Percentiles rank a stretch among this genome's conserved stretches.
Conservation (phyloP, 2,329 filamentous ascomycete species). For the Colletotrichum destructivum region DNA sequence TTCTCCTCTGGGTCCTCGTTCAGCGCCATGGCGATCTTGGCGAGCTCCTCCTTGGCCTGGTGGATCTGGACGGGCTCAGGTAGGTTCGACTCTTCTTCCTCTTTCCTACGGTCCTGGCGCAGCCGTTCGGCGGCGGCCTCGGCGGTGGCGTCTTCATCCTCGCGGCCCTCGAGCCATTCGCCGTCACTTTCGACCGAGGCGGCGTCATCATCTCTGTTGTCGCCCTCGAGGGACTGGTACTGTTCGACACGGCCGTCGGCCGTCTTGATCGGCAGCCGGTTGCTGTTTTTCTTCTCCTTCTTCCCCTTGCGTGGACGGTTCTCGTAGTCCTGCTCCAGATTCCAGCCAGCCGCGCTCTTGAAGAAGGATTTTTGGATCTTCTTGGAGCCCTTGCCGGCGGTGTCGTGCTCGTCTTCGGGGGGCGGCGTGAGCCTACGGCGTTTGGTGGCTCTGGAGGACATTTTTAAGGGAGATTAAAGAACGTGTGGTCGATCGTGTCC, state of each 20-base stretch:
- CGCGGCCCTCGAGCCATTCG: constrained; percentile 75
- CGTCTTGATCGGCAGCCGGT: constrained; percentile 88
- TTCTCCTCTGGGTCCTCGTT: constrained; percentile 97
- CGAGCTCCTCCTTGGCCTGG: constrained; percentile 92
- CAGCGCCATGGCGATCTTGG: constrained; percentile 82
- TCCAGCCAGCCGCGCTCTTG: constrained; percentile 85
- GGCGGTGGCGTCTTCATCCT: constrained; percentile 69
- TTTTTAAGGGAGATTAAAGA: constrained; percentile 45
- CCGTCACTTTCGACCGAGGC: constrained; percentile 72
- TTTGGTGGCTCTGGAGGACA: constrained; percentile 68
- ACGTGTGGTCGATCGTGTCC: background rate
- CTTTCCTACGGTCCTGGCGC: constrained; percentile 61
- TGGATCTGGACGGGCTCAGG: constrained; percentile 85
- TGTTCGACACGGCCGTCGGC: constrained; percentile 81
- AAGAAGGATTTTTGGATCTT: constrained; percentile 77
- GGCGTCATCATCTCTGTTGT: constrained; percentile 71
- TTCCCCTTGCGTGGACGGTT: constrained; percentile 81
- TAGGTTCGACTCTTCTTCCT: constrained; percentile 71
- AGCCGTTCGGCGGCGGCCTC: constrained; percentile 51
- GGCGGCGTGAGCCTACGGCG: constrained; percentile 72
- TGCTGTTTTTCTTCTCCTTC: constrained; percentile 80
- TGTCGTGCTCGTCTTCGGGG: constrained; percentile 60
- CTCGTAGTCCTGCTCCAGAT: constrained; percentile 94
- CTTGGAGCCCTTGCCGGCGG: constrained; percentile 48
- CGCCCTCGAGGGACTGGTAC: constrained; percentile 68